A percentile compares a stretch with the other conserved stretches of the same genome.
These are phyloP conservation scores for Iris macrosiphon DNA, from an alignment of 106 monocot genomes.

Conservation along the genomic window DNA sequence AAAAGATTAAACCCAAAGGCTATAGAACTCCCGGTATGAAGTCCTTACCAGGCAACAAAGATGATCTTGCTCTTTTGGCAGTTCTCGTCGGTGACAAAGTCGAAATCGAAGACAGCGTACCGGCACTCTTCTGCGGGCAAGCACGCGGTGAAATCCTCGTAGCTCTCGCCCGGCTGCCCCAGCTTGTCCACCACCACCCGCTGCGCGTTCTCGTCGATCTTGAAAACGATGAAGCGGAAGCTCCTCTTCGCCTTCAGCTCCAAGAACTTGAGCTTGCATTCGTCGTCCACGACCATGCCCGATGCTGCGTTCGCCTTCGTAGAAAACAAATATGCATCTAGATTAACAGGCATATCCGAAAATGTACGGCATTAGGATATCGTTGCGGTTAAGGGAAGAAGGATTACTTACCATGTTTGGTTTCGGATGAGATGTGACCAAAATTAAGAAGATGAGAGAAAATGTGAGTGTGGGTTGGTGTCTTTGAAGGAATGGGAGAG, in stretches of 20 bases:
- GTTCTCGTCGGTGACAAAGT: slow-evolving; percentile 58
- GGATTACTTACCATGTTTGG: slow-evolving; percentile 11
- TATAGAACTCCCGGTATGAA: too few species aligned
- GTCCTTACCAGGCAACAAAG: slow-evolving; percentile 52
- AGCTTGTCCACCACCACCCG: slow-evolving; percentile 45
- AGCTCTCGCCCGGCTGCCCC: slow-evolving; percentile 47
- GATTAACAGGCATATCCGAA: too few species aligned
- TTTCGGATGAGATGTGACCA: neutral
- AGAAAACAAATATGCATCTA: too few species aligned
- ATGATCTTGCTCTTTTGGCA: slow-evolving; percentile 48
- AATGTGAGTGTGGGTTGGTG: neutral
- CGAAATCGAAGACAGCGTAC: slow-evolving; percentile 66
- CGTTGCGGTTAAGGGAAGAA: slow-evolving; percentile 11
- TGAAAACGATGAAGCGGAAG: slow-evolving; percentile 58
- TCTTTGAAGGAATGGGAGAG: neutral
- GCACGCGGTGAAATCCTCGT: slow-evolving; percentile 46
- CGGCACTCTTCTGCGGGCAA: slow-evolving; percentile 45
- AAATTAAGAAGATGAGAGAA: neutral
- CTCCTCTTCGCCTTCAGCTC: slow-evolving; percentile 53
- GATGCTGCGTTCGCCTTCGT: slow-evolving; percentile 54
- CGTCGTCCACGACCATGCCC: slow-evolving; percentile 54
- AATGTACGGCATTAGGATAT: too few species aligned
- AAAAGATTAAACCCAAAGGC: too few species aligned
- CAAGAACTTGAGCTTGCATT: slow-evolving; percentile 50
- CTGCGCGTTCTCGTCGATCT: slow-evolving; percentile 54